Evolutionary conservation across 1,139 yeast species (phyloP).

Genomic region (Taphrina sp.): DNA sequence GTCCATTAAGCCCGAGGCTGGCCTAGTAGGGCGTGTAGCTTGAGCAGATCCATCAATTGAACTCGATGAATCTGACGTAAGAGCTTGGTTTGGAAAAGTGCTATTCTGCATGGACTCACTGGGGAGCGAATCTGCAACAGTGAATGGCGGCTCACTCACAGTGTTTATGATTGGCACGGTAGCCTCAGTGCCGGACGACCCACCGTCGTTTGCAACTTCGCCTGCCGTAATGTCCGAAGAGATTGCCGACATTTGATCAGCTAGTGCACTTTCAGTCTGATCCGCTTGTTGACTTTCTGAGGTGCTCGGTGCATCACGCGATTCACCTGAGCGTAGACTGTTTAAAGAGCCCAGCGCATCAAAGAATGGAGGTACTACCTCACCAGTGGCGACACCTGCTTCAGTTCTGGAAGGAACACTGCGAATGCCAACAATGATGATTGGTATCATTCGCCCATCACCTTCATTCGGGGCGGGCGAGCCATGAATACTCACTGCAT

Average conservation of each 20-base stretch:
- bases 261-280: neutral
- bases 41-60: neutral
- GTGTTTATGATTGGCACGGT: neutral
- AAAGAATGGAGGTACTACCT: conserved; percentile 29
- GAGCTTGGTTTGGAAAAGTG: too few species aligned
- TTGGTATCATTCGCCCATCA: conserved; percentile 50
- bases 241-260: neutral
- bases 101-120: neutral
- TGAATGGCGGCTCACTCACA: too few species aligned
- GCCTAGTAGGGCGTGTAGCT: neutral
- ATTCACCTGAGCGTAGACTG: neutral
- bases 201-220: neutral
- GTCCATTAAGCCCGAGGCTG: conserved; percentile 3
- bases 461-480: conserved; percentile 36
- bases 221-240: neutral
- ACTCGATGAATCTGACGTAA: too few species aligned
- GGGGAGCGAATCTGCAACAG: neutral
- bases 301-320: neutral
- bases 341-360: conserved; percentile 25
- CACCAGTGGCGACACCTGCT: neutral
- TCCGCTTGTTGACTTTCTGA: neutral
- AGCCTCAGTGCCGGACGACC: neutral
- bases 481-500: conserved; percentile 39
- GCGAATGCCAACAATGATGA: conserved; percentile 58
- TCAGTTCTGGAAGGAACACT: conserved; percentile 44